Evolutionary conservation across 495 filamentous ascomycete genomes (phyloP).

Genomic region (Penicillium arizonense): DNA sequence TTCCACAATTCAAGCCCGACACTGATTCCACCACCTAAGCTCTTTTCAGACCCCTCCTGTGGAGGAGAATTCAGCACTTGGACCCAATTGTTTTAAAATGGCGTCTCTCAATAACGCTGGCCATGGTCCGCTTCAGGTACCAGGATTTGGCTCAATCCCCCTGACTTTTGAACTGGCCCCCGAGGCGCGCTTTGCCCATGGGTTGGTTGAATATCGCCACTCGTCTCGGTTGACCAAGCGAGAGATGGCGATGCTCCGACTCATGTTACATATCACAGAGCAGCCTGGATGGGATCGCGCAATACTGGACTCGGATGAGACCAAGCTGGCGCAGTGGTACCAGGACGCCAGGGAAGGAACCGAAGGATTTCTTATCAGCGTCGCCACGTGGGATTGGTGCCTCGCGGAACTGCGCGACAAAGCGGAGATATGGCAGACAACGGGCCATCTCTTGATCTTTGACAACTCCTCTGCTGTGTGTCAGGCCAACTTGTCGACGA

Average conservation of each 20-base stretch:
- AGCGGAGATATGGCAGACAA: conserved; percentile 1
- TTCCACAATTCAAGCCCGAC: not conserved
- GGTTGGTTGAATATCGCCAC: not conserved
- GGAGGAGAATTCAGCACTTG: not conserved
- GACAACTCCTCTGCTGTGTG: not conserved
- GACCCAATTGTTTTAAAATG: not conserved
- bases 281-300: not conserved
- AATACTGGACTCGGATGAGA: not conserved
- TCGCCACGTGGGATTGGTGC: conserved; percentile 1
- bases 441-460: not conserved
- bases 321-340: not conserved
- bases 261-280: conserved; percentile 5
- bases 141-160: not conserved
- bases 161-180: not conserved
- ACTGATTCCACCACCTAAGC: not conserved
- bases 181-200: not conserved
- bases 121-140: not conserved
- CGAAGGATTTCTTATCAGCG: conserved; percentile 4
- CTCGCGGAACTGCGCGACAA: conserved; percentile 6
- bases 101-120: not conserved
- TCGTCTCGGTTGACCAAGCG: conserved; percentile 2
- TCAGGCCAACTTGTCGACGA: not conserved
- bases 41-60: not conserved
- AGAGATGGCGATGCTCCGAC: conserved; percentile 3
- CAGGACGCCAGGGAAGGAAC: not conserved